These are phyloP conservation scores for Platanthera guangdongensis DNA, from an alignment of 106 monocot species.

Conservation along the genomic window DNA sequence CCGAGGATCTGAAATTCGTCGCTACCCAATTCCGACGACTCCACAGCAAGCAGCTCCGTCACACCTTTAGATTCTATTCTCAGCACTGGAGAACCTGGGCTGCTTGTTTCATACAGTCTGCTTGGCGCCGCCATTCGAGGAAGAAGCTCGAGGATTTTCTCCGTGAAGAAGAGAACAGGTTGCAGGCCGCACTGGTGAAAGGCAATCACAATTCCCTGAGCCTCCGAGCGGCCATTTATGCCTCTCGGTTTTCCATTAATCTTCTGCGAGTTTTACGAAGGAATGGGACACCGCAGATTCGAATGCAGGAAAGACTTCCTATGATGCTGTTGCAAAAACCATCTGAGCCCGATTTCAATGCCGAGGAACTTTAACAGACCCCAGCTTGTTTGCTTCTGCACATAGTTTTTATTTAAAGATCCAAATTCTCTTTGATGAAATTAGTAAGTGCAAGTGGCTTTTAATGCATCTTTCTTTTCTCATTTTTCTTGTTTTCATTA, in stretches of 20 bases:
- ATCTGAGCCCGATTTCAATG: constrained; percentile 44
- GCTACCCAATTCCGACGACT: constrained; percentile 59
- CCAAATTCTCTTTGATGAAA: neutral
- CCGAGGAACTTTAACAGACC: neutral
- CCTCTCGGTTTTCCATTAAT: constrained; percentile 45
- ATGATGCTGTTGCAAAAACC: constrained; percentile 48
- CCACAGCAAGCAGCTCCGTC: constrained; percentile 55
- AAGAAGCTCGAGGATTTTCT: constrained; percentile 48
- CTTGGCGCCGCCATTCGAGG: constrained; percentile 39
- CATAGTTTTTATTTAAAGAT: neutral
- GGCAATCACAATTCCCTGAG: constrained; percentile 24
- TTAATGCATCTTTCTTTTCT: no score
- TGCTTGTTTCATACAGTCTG: constrained; percentile 61
- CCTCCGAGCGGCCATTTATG: constrained; percentile 47
- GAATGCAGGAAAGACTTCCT: constrained; percentile 36
- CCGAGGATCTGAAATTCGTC: constrained; percentile 55
- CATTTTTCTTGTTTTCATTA: neutral
- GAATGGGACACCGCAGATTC: constrained; percentile 18
- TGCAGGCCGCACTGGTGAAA: constrained; percentile 31
- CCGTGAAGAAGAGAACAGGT: constrained; percentile 29
- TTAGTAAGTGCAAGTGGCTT: neutral
- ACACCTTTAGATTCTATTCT: constrained; percentile 55
- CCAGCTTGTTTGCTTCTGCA: neutral
- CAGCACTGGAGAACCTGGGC: constrained; percentile 69
- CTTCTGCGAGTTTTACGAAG: constrained; percentile 24